These are phyloP conservation scores for Ustilago xerochloae DNA, from an alignment of 1,284 basidiomycete genomes.

Conservation along the genomic window DNA sequence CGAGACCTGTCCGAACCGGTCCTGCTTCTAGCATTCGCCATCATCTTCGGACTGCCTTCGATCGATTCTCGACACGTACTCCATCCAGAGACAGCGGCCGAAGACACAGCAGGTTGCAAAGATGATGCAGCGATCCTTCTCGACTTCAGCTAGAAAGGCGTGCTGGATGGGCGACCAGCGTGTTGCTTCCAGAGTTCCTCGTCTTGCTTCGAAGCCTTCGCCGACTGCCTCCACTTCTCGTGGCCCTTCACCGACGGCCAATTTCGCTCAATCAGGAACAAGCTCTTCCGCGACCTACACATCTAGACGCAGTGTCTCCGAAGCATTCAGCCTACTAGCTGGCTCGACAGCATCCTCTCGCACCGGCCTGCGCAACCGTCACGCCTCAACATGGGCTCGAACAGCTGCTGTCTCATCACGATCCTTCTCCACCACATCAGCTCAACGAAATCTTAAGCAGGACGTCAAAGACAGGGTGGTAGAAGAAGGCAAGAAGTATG, in stretches of 20 bases:
- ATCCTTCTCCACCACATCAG: constrained; percentile 8
- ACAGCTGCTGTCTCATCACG: background rate
- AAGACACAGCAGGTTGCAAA: background rate
- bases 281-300: constrained; percentile 2
- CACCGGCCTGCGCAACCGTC: constrained; percentile 23
- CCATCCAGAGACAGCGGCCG: background rate
- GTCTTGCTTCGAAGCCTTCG: constrained; percentile 19
- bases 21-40: too few species aligned
- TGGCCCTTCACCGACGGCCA: background rate
- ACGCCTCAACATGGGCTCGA: constrained; percentile 22
- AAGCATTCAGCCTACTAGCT: constrained; percentile 32
- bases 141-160: constrained; percentile 12
- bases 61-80: too few species aligned
- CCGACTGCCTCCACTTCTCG: background rate
- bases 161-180: constrained; percentile 37
- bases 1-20: too few species aligned
- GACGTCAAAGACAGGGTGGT: constrained; percentile 22
- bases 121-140: constrained; percentile 29
- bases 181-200: constrained; percentile 36
- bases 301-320: constrained; percentile 24
- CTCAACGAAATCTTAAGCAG: constrained; percentile 24
- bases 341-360: constrained; percentile 28
- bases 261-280: background rate
- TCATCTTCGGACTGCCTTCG: too few species aligned
- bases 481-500: constrained; percentile 39